A percentile compares a stretch with the other conserved stretches of the same genome.
Conservation (phyloP, 176 grass and related monocot species). For the Hsuehochloa calcarea region DNA sequence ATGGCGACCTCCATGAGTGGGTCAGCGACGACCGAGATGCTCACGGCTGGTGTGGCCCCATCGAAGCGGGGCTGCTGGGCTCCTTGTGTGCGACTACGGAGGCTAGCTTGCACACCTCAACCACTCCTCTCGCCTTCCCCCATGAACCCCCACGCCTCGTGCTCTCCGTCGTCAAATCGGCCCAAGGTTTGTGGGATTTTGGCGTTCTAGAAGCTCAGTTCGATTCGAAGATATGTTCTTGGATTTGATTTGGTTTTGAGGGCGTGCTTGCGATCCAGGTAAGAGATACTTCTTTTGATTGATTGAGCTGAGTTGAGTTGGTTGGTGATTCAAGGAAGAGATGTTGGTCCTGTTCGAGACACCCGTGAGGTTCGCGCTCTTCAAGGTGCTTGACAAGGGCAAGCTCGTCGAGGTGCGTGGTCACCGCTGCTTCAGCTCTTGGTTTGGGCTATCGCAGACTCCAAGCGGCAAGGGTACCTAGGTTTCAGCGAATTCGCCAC, state of each 20-base stretch:
- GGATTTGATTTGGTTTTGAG: not conserved
- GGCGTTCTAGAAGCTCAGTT: not conserved
- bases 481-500: too few relatives aligned
- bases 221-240: not conserved
- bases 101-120: too few relatives aligned
- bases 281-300: not conserved
- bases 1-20: too few relatives aligned
- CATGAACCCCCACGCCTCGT: not conserved
- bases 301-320: not conserved
- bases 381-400: constrained; percentile 82
- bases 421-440: not conserved
- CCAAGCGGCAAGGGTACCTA: too few relatives aligned
- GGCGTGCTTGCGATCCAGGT: not conserved
- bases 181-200: not conserved
- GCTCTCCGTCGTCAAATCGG: not conserved
- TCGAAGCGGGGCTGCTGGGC: too few relatives aligned
- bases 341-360: constrained; percentile 90
- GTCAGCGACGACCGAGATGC: too few relatives aligned
- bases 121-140: not conserved
- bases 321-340: not conserved
- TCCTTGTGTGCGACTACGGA: too few relatives aligned
- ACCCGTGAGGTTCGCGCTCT: constrained; percentile 75
- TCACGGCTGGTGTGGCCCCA: too few relatives aligned
- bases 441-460: too few relatives aligned
- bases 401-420: constrained; percentile 78